A percentile compares a stretch with the other conserved stretches of the same genome.
These are phyloP conservation scores for Xylariales sp. DNA, from an alignment of 2,329 filamentous ascomycete species.

Conservation along the genomic window DNA sequence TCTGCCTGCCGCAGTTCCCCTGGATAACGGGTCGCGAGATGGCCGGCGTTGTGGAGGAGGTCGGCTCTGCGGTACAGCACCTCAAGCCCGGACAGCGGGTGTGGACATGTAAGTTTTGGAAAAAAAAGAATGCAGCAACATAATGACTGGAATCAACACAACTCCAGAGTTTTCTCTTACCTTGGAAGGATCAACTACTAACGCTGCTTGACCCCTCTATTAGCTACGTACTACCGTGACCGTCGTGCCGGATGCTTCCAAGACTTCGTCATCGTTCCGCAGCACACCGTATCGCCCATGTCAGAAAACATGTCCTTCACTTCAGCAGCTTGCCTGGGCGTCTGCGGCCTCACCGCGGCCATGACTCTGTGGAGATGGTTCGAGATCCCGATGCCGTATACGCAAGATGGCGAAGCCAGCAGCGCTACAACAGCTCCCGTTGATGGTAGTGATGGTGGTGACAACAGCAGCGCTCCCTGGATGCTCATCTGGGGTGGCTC, in stretches of 20 bases:
- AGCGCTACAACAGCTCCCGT: too few species aligned
- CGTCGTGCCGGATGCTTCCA: constrained; percentile 5
- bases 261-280: constrained; percentile 5
- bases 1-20: constrained; percentile 4
- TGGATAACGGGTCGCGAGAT: constrained; percentile 79
- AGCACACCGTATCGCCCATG: constrained; percentile 4
- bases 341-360: constrained; percentile 3
- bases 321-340: constrained; percentile 2
- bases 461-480: background rate
- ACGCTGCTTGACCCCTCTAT: too few species aligned
- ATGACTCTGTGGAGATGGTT: constrained; percentile 7
- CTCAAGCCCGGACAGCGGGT: constrained; percentile 53
- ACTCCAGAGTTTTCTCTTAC: too few species aligned
- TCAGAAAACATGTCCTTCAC: background rate
- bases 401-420: too few species aligned
- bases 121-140: too few species aligned
- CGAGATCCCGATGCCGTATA: constrained; percentile 3
- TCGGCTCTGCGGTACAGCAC: constrained; percentile 62
- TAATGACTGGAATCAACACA: too few species aligned
- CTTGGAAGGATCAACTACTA: too few species aligned
- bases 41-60: constrained; percentile 67
- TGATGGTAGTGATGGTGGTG: too few species aligned
- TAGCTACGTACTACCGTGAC: constrained; percentile 6
- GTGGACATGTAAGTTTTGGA: too few species aligned
- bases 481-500: constrained; percentile 6